A percentile compares a stretch with the other conserved stretches of the same genome.
Conservation (phyloP, 176 grass and related monocot genomes). For the Elaeis guineensis region DNA sequence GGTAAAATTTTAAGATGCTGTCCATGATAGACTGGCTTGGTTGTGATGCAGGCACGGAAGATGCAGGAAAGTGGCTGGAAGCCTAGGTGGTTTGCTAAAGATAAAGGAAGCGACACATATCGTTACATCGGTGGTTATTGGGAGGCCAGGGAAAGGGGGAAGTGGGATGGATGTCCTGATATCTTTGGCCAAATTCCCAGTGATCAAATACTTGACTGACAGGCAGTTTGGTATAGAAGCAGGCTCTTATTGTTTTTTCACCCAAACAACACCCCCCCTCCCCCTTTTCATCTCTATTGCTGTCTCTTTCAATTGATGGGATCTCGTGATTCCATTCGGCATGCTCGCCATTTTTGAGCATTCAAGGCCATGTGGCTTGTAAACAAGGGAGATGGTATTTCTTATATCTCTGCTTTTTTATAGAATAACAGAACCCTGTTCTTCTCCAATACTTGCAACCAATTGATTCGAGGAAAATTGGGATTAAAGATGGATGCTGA, state of each 20-base stretch:
- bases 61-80: constrained; percentile 99
- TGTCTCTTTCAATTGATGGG: constrained; percentile 2
- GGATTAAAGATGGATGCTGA: too few relatives aligned
- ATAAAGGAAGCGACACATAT: constrained; percentile 72
- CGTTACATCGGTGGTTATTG: constrained; percentile 87
- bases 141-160: constrained; percentile 74
- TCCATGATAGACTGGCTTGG: not conserved
- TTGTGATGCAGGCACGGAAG: constrained; percentile 73
- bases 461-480: too few relatives aligned
- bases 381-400: too few relatives aligned
- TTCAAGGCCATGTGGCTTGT: not conserved
- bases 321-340: not conserved
- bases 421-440: too few relatives aligned
- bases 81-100: constrained; percentile 85
- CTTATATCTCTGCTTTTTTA: too few relatives aligned
- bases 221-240: constrained; percentile 31
- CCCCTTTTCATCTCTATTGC: not conserved
- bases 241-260: constrained; percentile 24
- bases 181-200: constrained; percentile 80
- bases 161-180: constrained; percentile 86
- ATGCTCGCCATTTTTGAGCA: constrained; percentile 6
- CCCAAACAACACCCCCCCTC: not conserved
- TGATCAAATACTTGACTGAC: constrained; percentile 60
- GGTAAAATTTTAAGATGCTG: not conserved
- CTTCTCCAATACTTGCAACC: too few relatives aligned